These are phyloP conservation scores for Ganoderma lucidum DNA, from an alignment of 1,284 basidiomycete genomes.

Conservation along the genomic window DNA sequence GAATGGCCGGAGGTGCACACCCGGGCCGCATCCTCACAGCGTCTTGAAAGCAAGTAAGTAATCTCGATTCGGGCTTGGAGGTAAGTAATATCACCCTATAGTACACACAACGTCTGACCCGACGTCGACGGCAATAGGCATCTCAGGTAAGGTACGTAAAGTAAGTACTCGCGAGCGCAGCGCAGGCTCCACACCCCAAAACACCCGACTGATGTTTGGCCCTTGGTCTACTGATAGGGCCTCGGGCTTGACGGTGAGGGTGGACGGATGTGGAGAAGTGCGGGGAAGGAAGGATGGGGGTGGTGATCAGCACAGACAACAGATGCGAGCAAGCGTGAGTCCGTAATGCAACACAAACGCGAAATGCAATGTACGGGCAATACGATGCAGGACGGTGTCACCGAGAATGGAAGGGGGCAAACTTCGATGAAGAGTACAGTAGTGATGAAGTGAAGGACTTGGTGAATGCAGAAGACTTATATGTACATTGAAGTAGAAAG, in stretches of 20 bases:
- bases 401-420: not conserved
- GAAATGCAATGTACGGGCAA: conserved; percentile 6
- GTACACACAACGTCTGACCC: conserved; percentile 5
- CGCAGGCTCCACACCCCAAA: conserved; percentile 1
- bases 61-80: not conserved
- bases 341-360: conserved; percentile 4
- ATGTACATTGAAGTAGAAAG: conserved; percentile 10
- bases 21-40: not conserved
- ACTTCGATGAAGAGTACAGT: not conserved
- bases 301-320: conserved; percentile 2
- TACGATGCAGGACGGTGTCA: conserved; percentile 1
- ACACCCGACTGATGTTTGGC: not conserved
- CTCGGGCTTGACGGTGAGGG: not conserved
- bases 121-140: conserved; percentile 5
- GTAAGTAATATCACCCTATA: not conserved
- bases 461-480: not conserved
- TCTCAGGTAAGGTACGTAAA: conserved; percentile 7
- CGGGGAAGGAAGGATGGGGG: not conserved
- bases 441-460: conserved; percentile 1
- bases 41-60: not conserved
- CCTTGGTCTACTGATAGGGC: not conserved
- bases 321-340: conserved; percentile 7
- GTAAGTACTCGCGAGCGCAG: conserved; percentile 1
- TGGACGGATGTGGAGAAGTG: not conserved
- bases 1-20: not conserved